These are phyloP conservation scores for Pythium rhizo-oryzae DNA, from an alignment of 352 stramenopile species.

Conservation along the genomic window DNA sequence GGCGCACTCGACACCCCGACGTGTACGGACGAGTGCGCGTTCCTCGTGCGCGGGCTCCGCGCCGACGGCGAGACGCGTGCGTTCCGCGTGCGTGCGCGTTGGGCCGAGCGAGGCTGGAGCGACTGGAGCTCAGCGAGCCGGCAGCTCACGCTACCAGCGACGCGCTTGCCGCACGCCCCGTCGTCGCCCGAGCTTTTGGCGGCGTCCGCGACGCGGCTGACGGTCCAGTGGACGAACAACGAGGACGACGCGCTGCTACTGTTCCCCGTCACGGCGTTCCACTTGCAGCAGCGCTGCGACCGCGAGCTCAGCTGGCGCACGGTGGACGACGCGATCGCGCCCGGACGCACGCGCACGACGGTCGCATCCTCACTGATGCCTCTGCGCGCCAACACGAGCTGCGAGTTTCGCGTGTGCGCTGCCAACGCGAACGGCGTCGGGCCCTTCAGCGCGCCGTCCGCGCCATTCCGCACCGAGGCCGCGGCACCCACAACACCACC, in stretches of 20 bases:
- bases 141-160: conserved; percentile 40
- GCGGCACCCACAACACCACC: conserved; percentile 29
- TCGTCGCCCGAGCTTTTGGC: conserved; percentile 45
- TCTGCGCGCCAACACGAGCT: conserved; percentile 44
- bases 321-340: conserved; percentile 31
- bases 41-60: conserved; percentile 26
- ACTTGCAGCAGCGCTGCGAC: conserved; percentile 56
- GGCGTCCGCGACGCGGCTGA: conserved; percentile 37
- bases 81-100: conserved; percentile 58
- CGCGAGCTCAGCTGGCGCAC: conserved; percentile 51
- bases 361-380: conserved; percentile 31
- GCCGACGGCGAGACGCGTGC: conserved; percentile 34
- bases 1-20: conserved; percentile 27
- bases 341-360: conserved; percentile 34
- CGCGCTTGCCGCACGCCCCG: conserved; percentile 40
- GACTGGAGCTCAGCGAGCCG: conserved; percentile 54
- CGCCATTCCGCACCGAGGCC: conserved; percentile 32
- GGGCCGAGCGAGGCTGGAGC: conserved; percentile 41
- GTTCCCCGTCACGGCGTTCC: conserved; percentile 50
- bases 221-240: conserved; percentile 43
- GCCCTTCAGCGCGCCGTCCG: conserved; percentile 51
- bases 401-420: conserved; percentile 55
- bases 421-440: conserved; percentile 54
- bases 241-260: neutral
- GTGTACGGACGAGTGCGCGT: conserved; percentile 34